phyloP scores from a whole-genome alignment of 257 asterid species.

The Hygrophila difformis region DNA sequence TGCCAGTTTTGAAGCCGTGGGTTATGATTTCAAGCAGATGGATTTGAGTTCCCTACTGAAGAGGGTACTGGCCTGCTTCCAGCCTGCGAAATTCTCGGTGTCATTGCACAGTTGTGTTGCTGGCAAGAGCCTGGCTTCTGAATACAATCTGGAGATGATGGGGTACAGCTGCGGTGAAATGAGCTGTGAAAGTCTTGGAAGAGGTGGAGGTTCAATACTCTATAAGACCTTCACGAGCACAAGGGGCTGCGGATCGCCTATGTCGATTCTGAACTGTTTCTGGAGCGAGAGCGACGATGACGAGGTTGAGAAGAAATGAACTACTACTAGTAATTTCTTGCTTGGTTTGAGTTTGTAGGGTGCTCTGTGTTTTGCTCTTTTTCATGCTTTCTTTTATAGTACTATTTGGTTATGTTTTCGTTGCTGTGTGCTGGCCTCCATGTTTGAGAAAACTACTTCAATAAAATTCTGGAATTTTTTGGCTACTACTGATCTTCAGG shows the following conservation, averaged over 20 bases:
- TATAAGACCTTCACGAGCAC: conserved; percentile 38
- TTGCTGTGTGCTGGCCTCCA: too few species aligned
- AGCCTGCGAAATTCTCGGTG: conserved; percentile 23
- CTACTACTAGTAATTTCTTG: too few species aligned
- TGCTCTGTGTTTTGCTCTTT: too few species aligned
- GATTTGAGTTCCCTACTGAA: conserved; percentile 16
- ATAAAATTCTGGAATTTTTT: too few species aligned
- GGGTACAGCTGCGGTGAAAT: conserved; percentile 46
- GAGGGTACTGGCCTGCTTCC: conserved; percentile 27
- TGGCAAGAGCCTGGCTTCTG: conserved; percentile 12
- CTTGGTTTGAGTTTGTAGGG: too few species aligned
- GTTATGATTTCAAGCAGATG: conserved; percentile 18
- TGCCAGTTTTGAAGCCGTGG: conserved; percentile 30
- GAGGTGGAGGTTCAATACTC: conserved; percentile 43
- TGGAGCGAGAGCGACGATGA: conserved; percentile 74
- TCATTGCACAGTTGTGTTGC: conserved; percentile 19
- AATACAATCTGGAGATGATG: conserved; percentile 17
- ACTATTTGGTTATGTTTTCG: too few species aligned
- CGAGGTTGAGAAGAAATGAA: conserved; percentile 22
- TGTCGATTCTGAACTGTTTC: conserved; percentile 44
- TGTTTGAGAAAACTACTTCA: too few species aligned
- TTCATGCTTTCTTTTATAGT: too few species aligned
- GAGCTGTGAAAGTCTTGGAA: conserved; percentile 38
- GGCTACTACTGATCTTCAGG: too few species aligned
- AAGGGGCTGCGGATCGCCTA: conserved; percentile 55